Conservation (phyloP, 495 filamentous ascomycete genomes). For the Penicillium goetzii region DNA sequence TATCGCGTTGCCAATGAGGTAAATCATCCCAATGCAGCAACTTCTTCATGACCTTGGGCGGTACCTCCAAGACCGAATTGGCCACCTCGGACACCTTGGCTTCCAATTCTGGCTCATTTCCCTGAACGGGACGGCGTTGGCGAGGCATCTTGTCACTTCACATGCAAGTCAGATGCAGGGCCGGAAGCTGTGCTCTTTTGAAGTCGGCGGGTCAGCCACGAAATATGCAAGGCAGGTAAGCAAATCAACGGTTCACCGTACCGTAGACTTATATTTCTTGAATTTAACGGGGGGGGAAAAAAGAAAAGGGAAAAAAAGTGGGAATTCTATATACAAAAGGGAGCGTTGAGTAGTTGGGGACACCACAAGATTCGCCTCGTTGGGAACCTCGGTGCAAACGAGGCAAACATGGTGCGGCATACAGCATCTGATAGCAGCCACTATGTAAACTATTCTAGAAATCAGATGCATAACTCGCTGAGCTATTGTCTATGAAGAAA, state of each 20-base stretch:
- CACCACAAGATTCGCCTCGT: slow-evolving; percentile 16
- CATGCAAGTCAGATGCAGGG: slow-evolving; percentile 29
- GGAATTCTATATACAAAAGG: slow-evolving; percentile 12
- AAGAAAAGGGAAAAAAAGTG: slow-evolving; percentile 13
- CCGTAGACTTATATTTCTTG: neutral
- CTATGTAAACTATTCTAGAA: too few species aligned
- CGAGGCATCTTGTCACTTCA: slow-evolving; percentile 36
- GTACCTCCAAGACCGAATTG: slow-evolving; percentile 32
- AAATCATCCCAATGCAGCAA: slow-evolving; percentile 67
- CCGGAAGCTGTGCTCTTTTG: slow-evolving; percentile 7
- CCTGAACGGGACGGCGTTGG: slow-evolving; percentile 42
- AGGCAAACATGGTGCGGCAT: slow-evolving; percentile 22
- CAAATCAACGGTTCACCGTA: slow-evolving; percentile 9
- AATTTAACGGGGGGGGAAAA: neutral
- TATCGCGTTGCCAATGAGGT: slow-evolving; percentile 73
- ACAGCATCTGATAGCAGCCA: too few species aligned
- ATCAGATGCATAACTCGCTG: too few species aligned
- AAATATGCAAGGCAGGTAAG: slow-evolving; percentile 25
- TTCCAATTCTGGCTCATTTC: slow-evolving; percentile 19
- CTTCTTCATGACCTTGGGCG: slow-evolving; percentile 37
- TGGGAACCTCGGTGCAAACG: slow-evolving; percentile 32
- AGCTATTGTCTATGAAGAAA: too few species aligned
- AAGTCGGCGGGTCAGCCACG: slow-evolving; percentile 23
- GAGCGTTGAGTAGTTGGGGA: slow-evolving; percentile 35
- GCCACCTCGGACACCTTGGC: slow-evolving; percentile 26